phyloP scores from a whole-genome alignment of 352 stramenopile species.

The Albugo candida region DNA sequence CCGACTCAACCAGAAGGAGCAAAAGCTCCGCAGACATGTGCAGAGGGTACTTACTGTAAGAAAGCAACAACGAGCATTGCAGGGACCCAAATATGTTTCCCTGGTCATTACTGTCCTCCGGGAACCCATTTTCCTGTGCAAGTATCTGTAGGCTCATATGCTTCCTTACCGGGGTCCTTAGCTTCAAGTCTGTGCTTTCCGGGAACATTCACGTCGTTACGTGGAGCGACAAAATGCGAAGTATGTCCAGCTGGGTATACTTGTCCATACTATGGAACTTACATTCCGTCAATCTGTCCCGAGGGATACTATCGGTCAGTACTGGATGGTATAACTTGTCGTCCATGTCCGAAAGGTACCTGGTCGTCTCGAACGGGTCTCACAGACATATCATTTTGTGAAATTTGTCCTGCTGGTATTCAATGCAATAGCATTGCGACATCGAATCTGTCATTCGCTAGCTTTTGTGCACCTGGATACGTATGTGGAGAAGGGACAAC shows the following conservation, averaged over 20 bases:
- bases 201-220: constrained; percentile 89
- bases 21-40: constrained; percentile 82
- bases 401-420: constrained; percentile 86
- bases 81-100: constrained; percentile 78
- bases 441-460: constrained; percentile 58
- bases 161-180: constrained; percentile 70
- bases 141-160: constrained; percentile 85
- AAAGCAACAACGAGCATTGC: constrained; percentile 52
- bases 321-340: constrained; percentile 89
- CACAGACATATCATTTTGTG: constrained; percentile 88
- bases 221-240: constrained; percentile 71
- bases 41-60: constrained; percentile 90
- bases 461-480: constrained; percentile 83
- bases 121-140: constrained; percentile 73
- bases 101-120: constrained; percentile 91
- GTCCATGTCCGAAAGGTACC: constrained; percentile 86
- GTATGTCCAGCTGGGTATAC: constrained; percentile 88
- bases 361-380: constrained; percentile 84
- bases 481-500: constrained; percentile 89
- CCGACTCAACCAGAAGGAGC: constrained; percentile 61
- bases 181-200: constrained; percentile 91
- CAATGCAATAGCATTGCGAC: constrained; percentile 85
- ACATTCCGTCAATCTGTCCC: constrained; percentile 88
- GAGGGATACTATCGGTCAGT: constrained; percentile 87
- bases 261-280: constrained; percentile 89